Percentiles rank a stretch among this genome's conserved stretches.
These are phyloP conservation scores for Metschnikowia dekortorum DNA, from an alignment of 805 yeast species.

Conservation along the genomic window DNA sequence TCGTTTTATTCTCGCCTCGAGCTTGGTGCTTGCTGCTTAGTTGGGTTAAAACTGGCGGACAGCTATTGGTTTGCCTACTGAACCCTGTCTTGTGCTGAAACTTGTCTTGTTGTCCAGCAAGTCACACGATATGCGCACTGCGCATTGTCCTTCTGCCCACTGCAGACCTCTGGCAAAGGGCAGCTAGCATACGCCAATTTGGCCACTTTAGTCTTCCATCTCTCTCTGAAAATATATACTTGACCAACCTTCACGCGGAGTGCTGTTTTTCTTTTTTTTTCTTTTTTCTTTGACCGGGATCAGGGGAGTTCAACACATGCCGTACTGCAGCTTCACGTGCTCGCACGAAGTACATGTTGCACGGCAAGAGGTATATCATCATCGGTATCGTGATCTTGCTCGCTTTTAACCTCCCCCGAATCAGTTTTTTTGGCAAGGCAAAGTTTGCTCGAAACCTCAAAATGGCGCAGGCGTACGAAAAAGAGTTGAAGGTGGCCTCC, in stretches of 20 bases:
- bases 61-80: no score
- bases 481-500: slow-evolving; percentile 76
- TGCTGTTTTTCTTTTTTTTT: no score
- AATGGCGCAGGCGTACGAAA: slow-evolving; percentile 40
- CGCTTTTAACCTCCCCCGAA: slow-evolving; percentile 1
- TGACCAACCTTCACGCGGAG: no score
- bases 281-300: no score
- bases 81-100: no score
- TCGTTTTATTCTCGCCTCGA: neutral
- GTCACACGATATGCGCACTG: neutral
- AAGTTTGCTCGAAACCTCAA: neutral
- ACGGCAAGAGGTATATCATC: neutral
- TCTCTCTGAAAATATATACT: no score
- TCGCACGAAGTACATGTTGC: slow-evolving; percentile 12
- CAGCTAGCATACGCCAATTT: no score
- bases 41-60: no score
- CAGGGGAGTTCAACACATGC: neutral
- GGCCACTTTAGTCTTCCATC: neutral
- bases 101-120: neutral
- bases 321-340: slow-evolving; percentile 11
- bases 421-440: neutral
- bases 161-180: neutral
- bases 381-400: slow-evolving; percentile 6
- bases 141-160: neutral
- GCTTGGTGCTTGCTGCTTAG: no score